Evolutionary conservation across 106 monocot species (phyloP), one percentile per base, ranked within the genome.

Genomic region (Triglochin maritima): DNA sequence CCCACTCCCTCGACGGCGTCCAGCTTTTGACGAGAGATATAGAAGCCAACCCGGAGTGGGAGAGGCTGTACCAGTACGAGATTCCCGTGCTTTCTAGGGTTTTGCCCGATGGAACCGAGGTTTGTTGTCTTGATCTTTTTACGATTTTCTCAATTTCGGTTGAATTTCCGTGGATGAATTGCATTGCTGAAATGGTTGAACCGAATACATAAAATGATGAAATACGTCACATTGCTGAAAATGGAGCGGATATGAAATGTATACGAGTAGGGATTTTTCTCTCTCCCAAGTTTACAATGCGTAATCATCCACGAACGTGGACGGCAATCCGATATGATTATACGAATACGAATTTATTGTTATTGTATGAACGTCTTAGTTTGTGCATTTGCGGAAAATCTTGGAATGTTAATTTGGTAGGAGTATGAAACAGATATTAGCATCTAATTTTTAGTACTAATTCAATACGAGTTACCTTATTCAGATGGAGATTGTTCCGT

Each of bases 11-110:
- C 59, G 60, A 67, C 43, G 74, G 76, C 56, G 77, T 94, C 71
- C 69, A 85, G 13, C 80, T 95, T 59, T 29, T 86, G 93, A 81
- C 86, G 59, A 76, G 98, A 59, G 86, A 99, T 56, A 92, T 99
- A 4, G 63, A 73, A 11, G 56, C 47, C 63, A 92, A 99, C 68
- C 63, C 86, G 1, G 84, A 89, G 17, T 99, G 98, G 92, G 98
- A 99, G 83, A 78, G 69, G 71, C 49, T 69, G 46, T 99, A 92
- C 79, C 86, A 92, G 77, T 89, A 99, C 69, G 98, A 92, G 79
- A 91, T 99, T 12, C 92, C 92, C 41, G 92, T 92, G 11, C 79
- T 99, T 17, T 79, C 92, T 45, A 86, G 74, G 47, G 62, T 92
- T 17, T 82, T 84, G 17, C 75, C 82, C 2, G 98, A 99, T 67